phyloP scores from a whole-genome alignment of 257 asterid species.

The Scutellaria barbata region DNA sequence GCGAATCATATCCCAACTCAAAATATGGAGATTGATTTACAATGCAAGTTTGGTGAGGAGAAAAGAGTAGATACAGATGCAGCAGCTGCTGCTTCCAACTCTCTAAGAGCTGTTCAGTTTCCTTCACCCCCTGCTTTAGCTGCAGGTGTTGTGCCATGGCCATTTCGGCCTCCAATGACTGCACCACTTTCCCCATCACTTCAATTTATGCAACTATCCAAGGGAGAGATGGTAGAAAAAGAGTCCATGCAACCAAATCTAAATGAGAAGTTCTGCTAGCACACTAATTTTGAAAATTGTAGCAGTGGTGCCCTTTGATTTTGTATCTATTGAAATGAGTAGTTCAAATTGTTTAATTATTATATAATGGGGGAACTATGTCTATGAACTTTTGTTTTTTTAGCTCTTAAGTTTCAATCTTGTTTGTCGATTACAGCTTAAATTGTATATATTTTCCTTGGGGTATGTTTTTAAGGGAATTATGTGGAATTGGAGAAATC shows the following conservation, averaged over 20 bases:
- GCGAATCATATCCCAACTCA: constrained; percentile 29
- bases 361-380: neutral
- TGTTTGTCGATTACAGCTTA: neutral
- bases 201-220: constrained; percentile 42
- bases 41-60: constrained; percentile 47
- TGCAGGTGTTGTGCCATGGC: constrained; percentile 61
- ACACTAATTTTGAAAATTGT: neutral
- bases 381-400: neutral
- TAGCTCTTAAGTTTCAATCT: neutral
- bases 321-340: neutral
- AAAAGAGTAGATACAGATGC: constrained; percentile 40
- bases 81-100: constrained; percentile 39
- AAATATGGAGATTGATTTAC: constrained; percentile 69
- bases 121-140: constrained; percentile 51
- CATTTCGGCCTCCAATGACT: constrained; percentile 48
- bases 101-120: constrained; percentile 45
- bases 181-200: constrained; percentile 31
- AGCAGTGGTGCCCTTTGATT: neutral
- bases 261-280: constrained; percentile 40
- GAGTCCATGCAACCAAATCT: constrained; percentile 40
- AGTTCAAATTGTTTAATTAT: neutral
- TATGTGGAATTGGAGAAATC: too few species aligned
- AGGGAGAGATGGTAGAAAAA: constrained; percentile 43
- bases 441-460: neutral
- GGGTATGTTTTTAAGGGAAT: too few species aligned